Base-by-base conservation (phyloP, 768 basidiomycete species). In the Candolleomyces efflorescens region DNA sequence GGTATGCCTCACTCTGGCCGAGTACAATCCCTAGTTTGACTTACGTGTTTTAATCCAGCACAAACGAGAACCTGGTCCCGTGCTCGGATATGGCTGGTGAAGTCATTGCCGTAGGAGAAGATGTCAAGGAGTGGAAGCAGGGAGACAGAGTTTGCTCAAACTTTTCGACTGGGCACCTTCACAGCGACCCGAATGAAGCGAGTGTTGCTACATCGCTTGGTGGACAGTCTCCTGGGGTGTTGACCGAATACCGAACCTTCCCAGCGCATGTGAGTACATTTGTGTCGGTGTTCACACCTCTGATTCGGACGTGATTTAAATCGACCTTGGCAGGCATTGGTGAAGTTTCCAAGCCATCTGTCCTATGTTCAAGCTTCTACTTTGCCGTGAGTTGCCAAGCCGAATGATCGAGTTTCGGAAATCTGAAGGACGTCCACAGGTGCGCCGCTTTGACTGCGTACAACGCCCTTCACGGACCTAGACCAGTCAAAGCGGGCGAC, bases 371-470 rank as follows among this genome's bases (percentile, higher is more conserved):
- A 90, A 65, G 87, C 80, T 0, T 82, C 87, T 0, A 85, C 85
- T 22, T 71, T 89, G 5, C 82, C 85, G 74, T 86, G 63, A 27
- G 78, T 69, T 12, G 17, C 5, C 15, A 15, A 27, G n/a, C 26
- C 7, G 32, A 18, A 3, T 13, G 13, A 13, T 12, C 32, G 32
- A 32, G 32, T 5, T 50, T 46, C 22, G 18, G 5, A 26, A 13
- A 5, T 43, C 23, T 37, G 36, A 38, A 39, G 13, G 17, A 15
- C 22, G 45, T 3, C 24, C 24, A 12, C 44, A 83, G 80, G 27
- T 84, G 81, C 58, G 84, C 84, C 5, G 85, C 78, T 3, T 62
- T 88, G 54, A 89, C 85, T 0, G 84, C 87, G 0, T 89, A 86
- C 71, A 85, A 82, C 59, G 79, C 80, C 4, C 68, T 88, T 51